Percentiles rank a stretch among this genome's conserved stretches.
Conservation (phyloP, 1,284 basidiomycete genomes). For the Sanghuangporus baumii region DNA sequence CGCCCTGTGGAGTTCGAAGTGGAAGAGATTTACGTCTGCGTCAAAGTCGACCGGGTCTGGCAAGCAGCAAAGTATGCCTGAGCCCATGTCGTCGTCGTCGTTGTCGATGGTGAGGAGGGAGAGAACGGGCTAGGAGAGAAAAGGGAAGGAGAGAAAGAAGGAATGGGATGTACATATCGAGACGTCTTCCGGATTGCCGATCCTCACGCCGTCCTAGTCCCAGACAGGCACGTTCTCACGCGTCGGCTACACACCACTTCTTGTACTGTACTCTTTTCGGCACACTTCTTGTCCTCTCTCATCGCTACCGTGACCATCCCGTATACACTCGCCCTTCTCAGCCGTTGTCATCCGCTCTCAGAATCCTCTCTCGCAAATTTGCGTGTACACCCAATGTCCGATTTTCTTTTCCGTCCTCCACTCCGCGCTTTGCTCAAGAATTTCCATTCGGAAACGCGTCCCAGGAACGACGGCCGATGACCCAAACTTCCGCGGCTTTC, state of each 20-base stretch:
- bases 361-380: too few relatives aligned
- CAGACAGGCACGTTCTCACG: neutral
- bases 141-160: neutral
- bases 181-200: neutral
- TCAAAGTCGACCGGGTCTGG: slow-evolving; percentile 90
- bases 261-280: neutral
- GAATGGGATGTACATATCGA: neutral
- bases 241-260: neutral
- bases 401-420: too few relatives aligned
- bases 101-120: neutral
- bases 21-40: slow-evolving; percentile 89
- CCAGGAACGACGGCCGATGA: too few relatives aligned
- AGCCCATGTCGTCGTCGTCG: neutral
- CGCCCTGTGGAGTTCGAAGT: slow-evolving; percentile 90
- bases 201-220: neutral
- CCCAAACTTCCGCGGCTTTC: too few relatives aligned
- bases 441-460: too few relatives aligned
- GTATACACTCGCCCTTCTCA: neutral
- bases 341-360: too few relatives aligned
- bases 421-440: too few relatives aligned
- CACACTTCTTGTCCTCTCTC: neutral
- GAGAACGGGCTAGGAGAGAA: neutral
- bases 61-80: slow-evolving; percentile 50
- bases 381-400: too few relatives aligned
- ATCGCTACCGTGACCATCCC: too few relatives aligned